phyloP scores from a whole-genome alignment of 2,329 filamentous ascomycete species.

The Neurospora sp. region DNA sequence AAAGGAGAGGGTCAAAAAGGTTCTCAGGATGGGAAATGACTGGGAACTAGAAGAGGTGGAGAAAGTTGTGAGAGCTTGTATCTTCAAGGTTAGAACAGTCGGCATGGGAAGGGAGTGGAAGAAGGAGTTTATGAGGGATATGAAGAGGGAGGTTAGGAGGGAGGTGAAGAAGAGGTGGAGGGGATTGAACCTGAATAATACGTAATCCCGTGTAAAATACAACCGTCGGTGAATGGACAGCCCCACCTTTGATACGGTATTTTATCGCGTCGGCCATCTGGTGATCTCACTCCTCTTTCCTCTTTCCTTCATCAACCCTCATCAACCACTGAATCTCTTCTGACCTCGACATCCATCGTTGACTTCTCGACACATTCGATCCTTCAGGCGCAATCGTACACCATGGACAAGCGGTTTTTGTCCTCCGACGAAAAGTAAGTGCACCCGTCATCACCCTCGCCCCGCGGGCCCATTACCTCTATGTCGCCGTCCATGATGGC shows the following conservation, averaged over 20 bases:
- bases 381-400: neutral
- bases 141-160: too few species aligned
- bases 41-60: too few species aligned
- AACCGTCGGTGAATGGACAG: neutral
- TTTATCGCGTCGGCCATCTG: neutral
- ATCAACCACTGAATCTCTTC: neutral
- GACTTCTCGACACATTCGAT: neutral
- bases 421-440: constrained; percentile 9
- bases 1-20: too few species aligned
- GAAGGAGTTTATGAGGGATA: too few species aligned
- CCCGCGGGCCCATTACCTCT: too few species aligned
- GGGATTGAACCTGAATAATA: neutral
- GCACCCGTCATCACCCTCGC: neutral
- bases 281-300: neutral
- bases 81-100: too few species aligned
- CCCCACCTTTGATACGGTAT: neutral
- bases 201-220: neutral
- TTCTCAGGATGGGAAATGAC: too few species aligned
- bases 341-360: neutral
- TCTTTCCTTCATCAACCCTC: neutral
- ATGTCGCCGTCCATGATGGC: too few species aligned
- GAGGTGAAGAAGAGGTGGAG: too few species aligned
- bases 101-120: too few species aligned
- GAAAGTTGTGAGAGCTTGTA: too few species aligned
- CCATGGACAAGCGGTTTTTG: constrained; percentile 8